A percentile compares a stretch with the other conserved stretches of the same genome.
Evolutionary conservation across 2,329 filamentous ascomycete genomes (phyloP).

Genomic region (Fusarium floridanum): DNA sequence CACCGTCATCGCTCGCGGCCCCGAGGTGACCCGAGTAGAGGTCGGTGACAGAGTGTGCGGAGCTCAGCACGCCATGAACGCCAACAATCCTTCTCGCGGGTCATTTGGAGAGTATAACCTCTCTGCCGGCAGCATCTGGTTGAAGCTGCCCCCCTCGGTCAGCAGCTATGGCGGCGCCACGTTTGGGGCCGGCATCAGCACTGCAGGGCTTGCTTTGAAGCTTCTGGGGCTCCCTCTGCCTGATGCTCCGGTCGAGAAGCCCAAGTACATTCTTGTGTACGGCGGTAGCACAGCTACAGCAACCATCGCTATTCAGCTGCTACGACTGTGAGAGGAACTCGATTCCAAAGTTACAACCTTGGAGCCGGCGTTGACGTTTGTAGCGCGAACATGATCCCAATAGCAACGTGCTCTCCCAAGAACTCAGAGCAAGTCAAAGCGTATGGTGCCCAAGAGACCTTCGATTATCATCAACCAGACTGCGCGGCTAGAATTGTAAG

Average conservation of each 20-base stretch:
- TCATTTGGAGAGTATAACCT: neutral
- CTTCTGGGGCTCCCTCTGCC: neutral
- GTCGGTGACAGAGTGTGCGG: constrained; percentile 7
- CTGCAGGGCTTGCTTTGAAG: neutral
- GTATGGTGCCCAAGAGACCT: constrained; percentile 57
- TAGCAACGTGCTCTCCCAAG: constrained; percentile 28
- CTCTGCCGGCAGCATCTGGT: neutral
- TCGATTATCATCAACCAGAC: constrained; percentile 55
- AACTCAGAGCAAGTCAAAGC: constrained; percentile 56
- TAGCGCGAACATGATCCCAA: neutral
- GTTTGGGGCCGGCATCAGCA: neutral
- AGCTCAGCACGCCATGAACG: neutral
- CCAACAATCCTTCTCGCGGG: neutral
- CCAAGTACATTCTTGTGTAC: neutral
- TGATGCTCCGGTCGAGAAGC: neutral
- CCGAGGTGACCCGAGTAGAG: neutral
- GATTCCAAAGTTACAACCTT: neutral
- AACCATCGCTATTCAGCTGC: constrained; percentile 5
- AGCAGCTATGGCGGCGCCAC: neutral
- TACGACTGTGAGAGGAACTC: neutral
- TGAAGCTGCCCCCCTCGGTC: neutral
- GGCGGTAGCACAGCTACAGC: constrained; percentile 4
- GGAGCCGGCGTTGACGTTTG: neutral
- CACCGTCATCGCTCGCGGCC: neutral
- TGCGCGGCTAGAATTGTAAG: constrained; percentile 36